Base-by-base conservation (phyloP, 441 rosid genomes). In the Syzygium syzygioides region DNA sequence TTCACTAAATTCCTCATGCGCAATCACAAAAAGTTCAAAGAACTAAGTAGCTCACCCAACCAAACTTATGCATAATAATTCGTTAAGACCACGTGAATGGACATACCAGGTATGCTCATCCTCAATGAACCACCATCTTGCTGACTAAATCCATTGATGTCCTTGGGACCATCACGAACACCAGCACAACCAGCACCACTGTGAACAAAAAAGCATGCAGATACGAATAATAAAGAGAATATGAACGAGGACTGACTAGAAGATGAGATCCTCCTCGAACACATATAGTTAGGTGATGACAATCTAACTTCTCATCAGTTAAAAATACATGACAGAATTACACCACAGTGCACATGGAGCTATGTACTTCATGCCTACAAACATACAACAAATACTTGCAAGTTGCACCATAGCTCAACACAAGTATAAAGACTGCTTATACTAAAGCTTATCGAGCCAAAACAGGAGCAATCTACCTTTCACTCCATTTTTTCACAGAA, bases 181-280 rank as follows among this genome's bases (percentile, higher is more conserved):
- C 88, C 90, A 90, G 88, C 85, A 90, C 86, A 93, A 89, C 41
- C 90, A n/a, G 88, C 87, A 91, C 87, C 93, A 89, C 96, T 95
- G 86, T 86, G 85, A 41, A 45, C 83, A 76, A 76, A 76, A 76
- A 12, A 23, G 54, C 86, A 92, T 26, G 50, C 14, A 86, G 57
- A 89, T 79, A 87, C 79, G 89, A 34, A 66, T 9, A 60, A 71
- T 37, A 68, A 64, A 76, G 52, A 76, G 52, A 14, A 76, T 23
- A 76, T 41, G 52, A 76, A 76, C 41, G n/a, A 76, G 52, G 83
- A 41, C 83, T 76, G 50, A 48, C 53, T 76, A 52, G 83, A 76
- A 76, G n/a, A 76, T 12, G n/a, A 48, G 83, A 41, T 76, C n/a
- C 83, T 76, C 83, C 83, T 41, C n/a, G 37, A 41, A 23, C 30